These are phyloP conservation scores for Botryotinia calthae DNA, from an alignment of 2,329 filamentous ascomycete genomes.

Conservation along the genomic window DNA sequence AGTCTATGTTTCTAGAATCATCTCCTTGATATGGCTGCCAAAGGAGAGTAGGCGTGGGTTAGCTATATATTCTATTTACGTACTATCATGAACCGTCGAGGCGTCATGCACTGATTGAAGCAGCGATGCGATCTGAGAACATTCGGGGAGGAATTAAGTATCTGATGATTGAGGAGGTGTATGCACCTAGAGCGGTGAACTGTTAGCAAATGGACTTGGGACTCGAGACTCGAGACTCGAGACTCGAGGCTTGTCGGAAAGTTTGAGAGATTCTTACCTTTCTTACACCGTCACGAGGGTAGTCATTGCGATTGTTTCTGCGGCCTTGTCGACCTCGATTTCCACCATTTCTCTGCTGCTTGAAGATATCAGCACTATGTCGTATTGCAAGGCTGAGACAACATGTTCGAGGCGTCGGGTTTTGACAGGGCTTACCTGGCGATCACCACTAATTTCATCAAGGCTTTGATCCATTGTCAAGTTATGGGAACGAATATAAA, in stretches of 20 bases:
- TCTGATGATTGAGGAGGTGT: slow-evolving; percentile 40
- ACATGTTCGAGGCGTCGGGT: slow-evolving; percentile 9
- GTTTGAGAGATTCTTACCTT: slow-evolving; percentile 58
- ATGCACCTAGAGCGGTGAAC: slow-evolving; percentile 36
- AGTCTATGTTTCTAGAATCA: slow-evolving; percentile 64
- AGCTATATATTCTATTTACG: slow-evolving; percentile 46
- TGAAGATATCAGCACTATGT: slow-evolving; percentile 20
- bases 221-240: neutral
- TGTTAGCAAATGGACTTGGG: slow-evolving; percentile 21
- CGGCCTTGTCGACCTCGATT: slow-evolving; percentile 37
- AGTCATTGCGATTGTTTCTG: slow-evolving; percentile 43
- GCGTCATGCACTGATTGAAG: slow-evolving; percentile 35
- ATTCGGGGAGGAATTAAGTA: slow-evolving; percentile 35
- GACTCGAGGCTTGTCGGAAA: neutral
- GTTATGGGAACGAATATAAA: neutral
- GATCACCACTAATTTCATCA: slow-evolving; percentile 62
- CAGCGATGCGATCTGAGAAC: slow-evolving; percentile 39
- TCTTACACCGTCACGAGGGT: slow-evolving; percentile 82
- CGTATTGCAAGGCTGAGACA: slow-evolving; percentile 33
- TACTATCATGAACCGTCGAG: slow-evolving; percentile 39
- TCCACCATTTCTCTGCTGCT: slow-evolving; percentile 34
- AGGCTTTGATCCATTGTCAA: slow-evolving; percentile 59
- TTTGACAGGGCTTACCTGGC: slow-evolving; percentile 47
- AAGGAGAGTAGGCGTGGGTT: slow-evolving; percentile 45
- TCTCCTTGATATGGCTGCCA: slow-evolving; percentile 58